A percentile compares a stretch with the other conserved stretches of the same genome.
phyloP scores from a whole-genome alignment of 2,329 filamentous ascomycete genomes.

The Colletotrichum spinosum region DNA sequence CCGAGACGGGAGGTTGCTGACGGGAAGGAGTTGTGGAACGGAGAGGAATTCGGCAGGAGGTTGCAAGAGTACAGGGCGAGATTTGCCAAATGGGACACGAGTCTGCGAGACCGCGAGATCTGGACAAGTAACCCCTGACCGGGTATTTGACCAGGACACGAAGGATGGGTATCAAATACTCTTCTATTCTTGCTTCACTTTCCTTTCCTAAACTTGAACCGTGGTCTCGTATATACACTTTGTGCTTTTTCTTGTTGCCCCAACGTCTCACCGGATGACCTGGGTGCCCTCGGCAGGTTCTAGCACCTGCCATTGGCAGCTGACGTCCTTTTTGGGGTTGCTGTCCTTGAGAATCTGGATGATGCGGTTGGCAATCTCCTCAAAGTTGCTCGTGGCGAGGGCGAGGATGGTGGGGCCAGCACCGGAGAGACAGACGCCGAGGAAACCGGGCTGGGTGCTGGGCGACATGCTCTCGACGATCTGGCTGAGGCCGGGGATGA shows the following conservation, averaged over 20 bases:
- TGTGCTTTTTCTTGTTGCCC: not conserved
- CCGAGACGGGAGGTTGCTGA: conserved; percentile 6
- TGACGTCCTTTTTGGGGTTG: conserved; percentile 71
- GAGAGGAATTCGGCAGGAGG: conserved; percentile 18
- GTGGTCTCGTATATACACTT: not conserved
- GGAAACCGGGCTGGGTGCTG: conserved; percentile 83
- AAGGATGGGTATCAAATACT: conserved; percentile 23
- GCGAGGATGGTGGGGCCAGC: conserved; percentile 96
- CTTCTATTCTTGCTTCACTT: conserved; percentile 11
- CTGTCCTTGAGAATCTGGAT: conserved; percentile 77
- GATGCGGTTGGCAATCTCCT: conserved; percentile 84
- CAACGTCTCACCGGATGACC: conserved; percentile 47
- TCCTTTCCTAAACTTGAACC: not conserved
- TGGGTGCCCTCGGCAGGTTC: conserved; percentile 83
- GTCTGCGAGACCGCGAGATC: not conserved
- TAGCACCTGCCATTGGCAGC: conserved; percentile 87
- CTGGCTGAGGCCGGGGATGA: conserved; percentile 92
- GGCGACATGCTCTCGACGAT: conserved; percentile 94
- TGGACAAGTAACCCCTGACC: too few species aligned
- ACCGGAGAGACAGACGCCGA: conserved; percentile 94
- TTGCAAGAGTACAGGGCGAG: conserved; percentile 12
- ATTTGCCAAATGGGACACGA: not conserved
- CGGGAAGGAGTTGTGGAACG: conserved; percentile 23
- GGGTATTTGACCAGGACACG: not conserved
- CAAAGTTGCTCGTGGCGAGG: conserved; percentile 90